phyloP scores from a whole-genome alignment of 768 basidiomycete species.

The Leucogyrophana mollusca region DNA sequence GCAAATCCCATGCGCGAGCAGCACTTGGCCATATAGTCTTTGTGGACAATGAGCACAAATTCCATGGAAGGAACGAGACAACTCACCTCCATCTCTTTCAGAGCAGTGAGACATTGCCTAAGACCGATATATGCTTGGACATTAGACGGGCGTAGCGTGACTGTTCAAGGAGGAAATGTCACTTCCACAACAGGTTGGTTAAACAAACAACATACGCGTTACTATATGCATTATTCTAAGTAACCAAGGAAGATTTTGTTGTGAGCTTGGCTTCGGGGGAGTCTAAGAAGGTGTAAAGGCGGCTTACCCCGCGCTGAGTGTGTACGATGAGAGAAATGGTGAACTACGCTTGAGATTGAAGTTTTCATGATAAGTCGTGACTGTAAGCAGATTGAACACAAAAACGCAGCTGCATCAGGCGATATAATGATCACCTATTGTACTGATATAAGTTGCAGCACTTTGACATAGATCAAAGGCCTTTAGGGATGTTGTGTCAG shows the following conservation, averaged over 20 bases:
- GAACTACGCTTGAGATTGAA: constrained; percentile 61
- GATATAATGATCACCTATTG: constrained; percentile 44
- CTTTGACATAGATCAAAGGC: constrained; percentile 75
- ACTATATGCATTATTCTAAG: constrained; percentile 77
- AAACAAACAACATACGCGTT: constrained; percentile 47
- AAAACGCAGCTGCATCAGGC: neutral
- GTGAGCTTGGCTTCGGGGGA: constrained; percentile 6
- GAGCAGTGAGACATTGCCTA: constrained; percentile 58
- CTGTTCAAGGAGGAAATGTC: constrained; percentile 35
- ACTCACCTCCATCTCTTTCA: constrained; percentile 68
- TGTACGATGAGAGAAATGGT: constrained; percentile 66
- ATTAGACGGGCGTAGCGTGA: constrained; percentile 69
- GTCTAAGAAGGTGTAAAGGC: too few relatives aligned
- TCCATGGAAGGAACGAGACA: constrained; percentile 1
- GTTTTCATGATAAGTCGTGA: constrained; percentile 55
- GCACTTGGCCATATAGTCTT: constrained; percentile 75
- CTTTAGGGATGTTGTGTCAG: constrained; percentile 51
- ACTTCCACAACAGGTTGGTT: neutral
- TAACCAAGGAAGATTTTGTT: constrained; percentile 9
- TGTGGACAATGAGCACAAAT: constrained; percentile 10
- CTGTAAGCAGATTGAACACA: constrained; percentile 33
- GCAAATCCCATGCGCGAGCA: constrained; percentile 59
- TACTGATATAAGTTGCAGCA: constrained; percentile 69
- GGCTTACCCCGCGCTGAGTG: constrained; percentile 70
- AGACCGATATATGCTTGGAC: constrained; percentile 68